phyloP scores from a whole-genome alignment of 257 asterid genomes.

The Oldenlandia corymbosa region DNA sequence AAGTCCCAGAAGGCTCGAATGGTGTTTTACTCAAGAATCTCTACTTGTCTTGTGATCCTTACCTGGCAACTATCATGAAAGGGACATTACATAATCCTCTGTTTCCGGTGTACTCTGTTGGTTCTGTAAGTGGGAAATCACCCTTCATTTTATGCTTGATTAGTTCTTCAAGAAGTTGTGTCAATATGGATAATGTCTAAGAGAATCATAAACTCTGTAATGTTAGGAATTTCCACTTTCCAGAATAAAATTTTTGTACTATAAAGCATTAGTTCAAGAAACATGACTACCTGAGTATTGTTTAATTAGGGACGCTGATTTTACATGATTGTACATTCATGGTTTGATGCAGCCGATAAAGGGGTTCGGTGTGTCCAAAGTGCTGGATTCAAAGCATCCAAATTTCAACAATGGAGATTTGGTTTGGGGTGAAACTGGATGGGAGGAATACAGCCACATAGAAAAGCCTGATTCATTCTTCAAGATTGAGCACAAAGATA shows the following conservation, averaged over 20 bases:
- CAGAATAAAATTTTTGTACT: too few species aligned
- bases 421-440: slow-evolving; percentile 14
- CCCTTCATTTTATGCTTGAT: neutral
- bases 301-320: neutral
- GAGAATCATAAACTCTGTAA: neutral
- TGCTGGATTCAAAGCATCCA: slow-evolving; percentile 27
- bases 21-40: slow-evolving; percentile 7
- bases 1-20: slow-evolving; percentile 4
- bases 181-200: too few species aligned
- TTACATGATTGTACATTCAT: neutral
- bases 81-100: neutral
- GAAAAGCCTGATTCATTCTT: neutral
- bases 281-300: too few species aligned
- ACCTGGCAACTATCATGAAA: neutral
- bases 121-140: slow-evolving; percentile 12
- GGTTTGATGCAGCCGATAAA: slow-evolving; percentile 2
- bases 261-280: too few species aligned
- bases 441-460: slow-evolving; percentile 22
- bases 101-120: neutral
- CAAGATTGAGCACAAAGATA: slow-evolving; percentile 22
- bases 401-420: slow-evolving; percentile 26
- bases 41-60: slow-evolving; percentile 8
- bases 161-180: too few species aligned
- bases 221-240: neutral
- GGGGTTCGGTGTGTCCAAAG: slow-evolving; percentile 31